Evolutionary conservation across 2,329 filamentous ascomycete species (phyloP).

Genomic region (Monilinia aucupariae): DNA sequence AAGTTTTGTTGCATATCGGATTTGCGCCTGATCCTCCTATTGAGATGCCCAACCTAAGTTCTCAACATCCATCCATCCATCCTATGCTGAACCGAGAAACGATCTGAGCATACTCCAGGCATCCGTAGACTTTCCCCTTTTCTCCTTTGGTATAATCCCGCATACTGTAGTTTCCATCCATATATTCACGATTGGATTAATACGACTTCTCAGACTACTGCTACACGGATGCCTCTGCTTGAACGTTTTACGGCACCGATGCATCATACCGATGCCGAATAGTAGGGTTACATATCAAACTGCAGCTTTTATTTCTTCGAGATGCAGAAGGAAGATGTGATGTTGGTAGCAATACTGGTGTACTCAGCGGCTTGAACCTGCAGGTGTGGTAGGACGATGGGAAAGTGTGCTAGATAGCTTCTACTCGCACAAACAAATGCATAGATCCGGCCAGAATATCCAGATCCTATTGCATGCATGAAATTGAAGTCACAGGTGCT

Average conservation of each 20-base stretch:
- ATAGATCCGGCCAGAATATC: conserved; percentile 10
- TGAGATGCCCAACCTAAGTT: conserved; percentile 11
- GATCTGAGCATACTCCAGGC: not conserved
- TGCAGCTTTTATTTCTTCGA: not conserved
- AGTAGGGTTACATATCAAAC: not conserved
- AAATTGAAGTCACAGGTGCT: conserved; percentile 12
- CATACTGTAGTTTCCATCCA: not conserved
- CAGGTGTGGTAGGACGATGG: conserved; percentile 4
- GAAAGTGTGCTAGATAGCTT: not conserved
- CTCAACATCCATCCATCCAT: too few relatives aligned
- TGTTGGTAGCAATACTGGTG: conserved; percentile 8
- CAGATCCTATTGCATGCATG: conserved; percentile 14
- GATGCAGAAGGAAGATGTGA: not conserved
- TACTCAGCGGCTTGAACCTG: not conserved
- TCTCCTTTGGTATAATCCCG: conserved; percentile 2
- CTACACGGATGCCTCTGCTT: not conserved
- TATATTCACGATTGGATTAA: not conserved
- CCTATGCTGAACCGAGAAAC: not conserved
- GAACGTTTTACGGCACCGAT: not conserved
- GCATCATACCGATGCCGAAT: conserved; percentile 1
- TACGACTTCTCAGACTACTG: not conserved
- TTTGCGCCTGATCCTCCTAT: conserved; percentile 14
- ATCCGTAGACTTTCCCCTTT: not conserved
- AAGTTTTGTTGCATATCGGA: conserved; percentile 19
- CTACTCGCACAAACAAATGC: conserved; percentile 8